Base-by-base conservation (phyloP, 2,329 filamentous ascomycete genomes). In the Diaporthe ilicicola region DNA sequence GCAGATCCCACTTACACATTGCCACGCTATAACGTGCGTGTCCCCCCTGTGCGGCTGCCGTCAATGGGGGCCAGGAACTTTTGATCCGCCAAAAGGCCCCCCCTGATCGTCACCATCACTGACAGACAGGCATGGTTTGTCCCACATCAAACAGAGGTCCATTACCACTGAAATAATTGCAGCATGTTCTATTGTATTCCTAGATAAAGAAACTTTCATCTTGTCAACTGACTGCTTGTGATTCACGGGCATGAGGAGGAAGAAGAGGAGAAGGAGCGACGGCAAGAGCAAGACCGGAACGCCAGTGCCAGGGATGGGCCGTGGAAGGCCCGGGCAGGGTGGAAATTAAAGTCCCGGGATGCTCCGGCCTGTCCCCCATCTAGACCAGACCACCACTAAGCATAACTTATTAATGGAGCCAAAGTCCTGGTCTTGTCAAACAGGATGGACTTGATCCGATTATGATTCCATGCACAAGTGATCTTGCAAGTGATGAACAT, bases 261-360 rank as follows among this genome's bases (percentile, higher is more conserved):
- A 3, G 42, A 48, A 48, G 9, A 15, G 17, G 9, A 19, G 29
- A 3, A n/a, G 7, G 6, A 46, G 37, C 6, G 13, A 1, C 13
- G 44, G 27, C 19, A 12, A 9, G 42, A 24, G 5, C 17, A 37
- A 50, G 22, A 29, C 48, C 27, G 48, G 19, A 50, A 24, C 42
- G 48, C n/a, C 15, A 8, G 15, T 32, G 59, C 44, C 59, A 24
- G 46, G 29, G n/a, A 50, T 37, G 59, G 44, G 44, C 29, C 17
- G 59, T 64, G 44, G 13, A 64, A 50, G 59, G 24, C 29, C n/a
- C 44, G 44, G 44, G 13, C n/a, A 50, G 44, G 9, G 29, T 64
- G 59, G 59, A 64, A 64, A 64, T 64, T 64, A 50, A 64, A 64
- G 44, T 64, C 59, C 59, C 59, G 44, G 44, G 29, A 64, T 64